phyloP scores from a whole-genome alignment of 805 yeast species.

The Zygosaccharomyces siamensis region DNA sequence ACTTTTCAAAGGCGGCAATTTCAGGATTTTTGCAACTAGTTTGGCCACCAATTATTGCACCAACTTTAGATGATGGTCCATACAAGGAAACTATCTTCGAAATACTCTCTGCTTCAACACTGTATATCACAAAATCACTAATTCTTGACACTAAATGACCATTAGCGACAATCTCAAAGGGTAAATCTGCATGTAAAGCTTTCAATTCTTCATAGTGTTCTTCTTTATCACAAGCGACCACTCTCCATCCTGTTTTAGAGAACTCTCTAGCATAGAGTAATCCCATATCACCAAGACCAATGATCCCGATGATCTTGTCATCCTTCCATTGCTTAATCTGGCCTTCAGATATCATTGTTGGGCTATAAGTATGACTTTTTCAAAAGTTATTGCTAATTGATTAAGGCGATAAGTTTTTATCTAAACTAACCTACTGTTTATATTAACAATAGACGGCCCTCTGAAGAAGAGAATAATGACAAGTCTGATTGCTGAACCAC shows the following conservation, averaged over 20 bases:
- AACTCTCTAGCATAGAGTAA: slow-evolving; percentile 74
- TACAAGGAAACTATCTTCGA: slow-evolving; percentile 64
- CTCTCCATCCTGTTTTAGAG: slow-evolving; percentile 80
- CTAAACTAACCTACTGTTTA: background rate
- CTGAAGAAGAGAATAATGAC: background rate
- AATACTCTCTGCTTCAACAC: slow-evolving; percentile 89
- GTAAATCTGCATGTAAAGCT: slow-evolving; percentile 38
- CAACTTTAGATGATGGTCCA: slow-evolving; percentile 83
- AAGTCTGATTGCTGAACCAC: slow-evolving; percentile 44
- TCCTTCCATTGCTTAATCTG: slow-evolving; percentile 35
- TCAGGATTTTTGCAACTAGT: slow-evolving; percentile 94
- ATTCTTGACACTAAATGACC: slow-evolving; percentile 81
- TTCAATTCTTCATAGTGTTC: slow-evolving; percentile 48
- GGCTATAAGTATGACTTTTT: background rate
- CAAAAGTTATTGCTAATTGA: background rate
- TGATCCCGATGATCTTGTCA: slow-evolving; percentile 71
- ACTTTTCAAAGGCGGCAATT: slow-evolving; percentile 72
- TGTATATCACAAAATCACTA: slow-evolving; percentile 80
- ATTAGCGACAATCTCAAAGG: slow-evolving; percentile 57
- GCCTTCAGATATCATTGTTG: slow-evolving; percentile 11
- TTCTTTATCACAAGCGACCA: slow-evolving; percentile 82
- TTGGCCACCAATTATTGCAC: slow-evolving; percentile 96
- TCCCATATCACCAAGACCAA: slow-evolving; percentile 98
- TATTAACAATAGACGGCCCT: background rate
- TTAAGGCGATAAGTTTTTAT: background rate